Conservation (phyloP, 116 monocot species). For the Dioscorea cayenensis region DNA sequence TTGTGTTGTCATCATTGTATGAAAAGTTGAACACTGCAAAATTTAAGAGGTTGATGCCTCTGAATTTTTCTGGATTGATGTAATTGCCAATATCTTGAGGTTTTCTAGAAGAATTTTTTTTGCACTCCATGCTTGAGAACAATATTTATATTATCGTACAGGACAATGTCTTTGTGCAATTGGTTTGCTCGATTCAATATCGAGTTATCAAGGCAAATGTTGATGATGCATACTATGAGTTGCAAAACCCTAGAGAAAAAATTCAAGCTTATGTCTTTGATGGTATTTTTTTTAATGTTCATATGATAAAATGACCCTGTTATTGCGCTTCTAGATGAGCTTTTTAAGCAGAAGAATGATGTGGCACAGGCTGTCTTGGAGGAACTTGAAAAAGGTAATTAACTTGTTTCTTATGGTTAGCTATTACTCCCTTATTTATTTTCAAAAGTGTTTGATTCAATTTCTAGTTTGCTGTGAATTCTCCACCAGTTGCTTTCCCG, state of each 20-base stretch:
- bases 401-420: not conserved
- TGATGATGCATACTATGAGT: constrained; percentile 95
- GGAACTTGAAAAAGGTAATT: constrained; percentile 85
- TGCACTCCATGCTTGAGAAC: no score
- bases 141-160: constrained; percentile 12
- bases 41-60: no score
- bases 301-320: not conserved
- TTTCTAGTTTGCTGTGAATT: no score
- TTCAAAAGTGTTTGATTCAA: no score
- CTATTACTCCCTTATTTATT: not conserved
- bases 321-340: constrained; percentile 39
- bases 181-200: constrained; percentile 78
- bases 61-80: no score
- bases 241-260: constrained; percentile 84
- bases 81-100: no score
- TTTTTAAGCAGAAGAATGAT: constrained; percentile 90
- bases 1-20: no score
- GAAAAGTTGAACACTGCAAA: no score
- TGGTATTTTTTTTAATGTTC: constrained; percentile 29
- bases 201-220: constrained; percentile 66
- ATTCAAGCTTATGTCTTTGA: constrained; percentile 92
- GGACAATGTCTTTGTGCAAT: constrained; percentile 91
- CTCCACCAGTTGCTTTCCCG: no score
- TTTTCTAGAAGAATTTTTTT: no score
- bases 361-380: constrained; percentile 76